Percentiles rank a stretch among this genome's conserved stretches.
These are phyloP conservation scores for Rhododendron simsii DNA, from an alignment of 148 eudicot species.

Conservation along the genomic window DNA sequence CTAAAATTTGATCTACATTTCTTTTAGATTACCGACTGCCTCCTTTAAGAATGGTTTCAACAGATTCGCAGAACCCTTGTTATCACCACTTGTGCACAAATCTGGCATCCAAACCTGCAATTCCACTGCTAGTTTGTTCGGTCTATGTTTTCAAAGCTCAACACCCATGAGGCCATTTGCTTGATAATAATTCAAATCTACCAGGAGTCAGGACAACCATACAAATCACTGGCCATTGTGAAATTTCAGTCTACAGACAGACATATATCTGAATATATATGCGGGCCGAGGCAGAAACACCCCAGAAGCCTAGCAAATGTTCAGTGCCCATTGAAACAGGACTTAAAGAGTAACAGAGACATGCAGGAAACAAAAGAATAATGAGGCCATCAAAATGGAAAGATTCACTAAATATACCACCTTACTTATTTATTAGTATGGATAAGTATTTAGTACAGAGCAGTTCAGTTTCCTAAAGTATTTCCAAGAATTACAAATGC, in stretches of 20 bases:
- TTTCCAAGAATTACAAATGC: not conserved
- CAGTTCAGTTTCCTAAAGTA: not conserved
- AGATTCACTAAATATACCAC: not conserved
- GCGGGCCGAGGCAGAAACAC: not conserved
- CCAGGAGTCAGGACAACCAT: not conserved
- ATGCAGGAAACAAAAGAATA: not conserved
- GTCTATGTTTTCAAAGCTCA: not conserved
- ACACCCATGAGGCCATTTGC: not conserved
- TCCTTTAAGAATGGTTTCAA: not conserved
- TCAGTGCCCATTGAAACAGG: not conserved
- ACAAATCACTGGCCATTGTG: not conserved
- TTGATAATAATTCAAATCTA: not conserved
- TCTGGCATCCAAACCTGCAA: not conserved
- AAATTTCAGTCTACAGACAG: not conserved
- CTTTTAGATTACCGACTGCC: not conserved
- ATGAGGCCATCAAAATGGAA: not conserved
- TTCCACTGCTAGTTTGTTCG: not conserved
- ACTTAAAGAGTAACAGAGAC: not conserved
- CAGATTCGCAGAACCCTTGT: not conserved
- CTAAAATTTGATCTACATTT: not conserved
- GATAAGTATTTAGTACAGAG: slow-evolving; percentile 3
- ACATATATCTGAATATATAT: not conserved
- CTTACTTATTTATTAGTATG: slow-evolving; percentile 3
- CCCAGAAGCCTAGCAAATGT: not conserved
- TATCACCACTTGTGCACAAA: not conserved